Evolutionary conservation across 495 filamentous ascomycete genomes (phyloP).

Genomic region (Penicillium bialowiezense): DNA sequence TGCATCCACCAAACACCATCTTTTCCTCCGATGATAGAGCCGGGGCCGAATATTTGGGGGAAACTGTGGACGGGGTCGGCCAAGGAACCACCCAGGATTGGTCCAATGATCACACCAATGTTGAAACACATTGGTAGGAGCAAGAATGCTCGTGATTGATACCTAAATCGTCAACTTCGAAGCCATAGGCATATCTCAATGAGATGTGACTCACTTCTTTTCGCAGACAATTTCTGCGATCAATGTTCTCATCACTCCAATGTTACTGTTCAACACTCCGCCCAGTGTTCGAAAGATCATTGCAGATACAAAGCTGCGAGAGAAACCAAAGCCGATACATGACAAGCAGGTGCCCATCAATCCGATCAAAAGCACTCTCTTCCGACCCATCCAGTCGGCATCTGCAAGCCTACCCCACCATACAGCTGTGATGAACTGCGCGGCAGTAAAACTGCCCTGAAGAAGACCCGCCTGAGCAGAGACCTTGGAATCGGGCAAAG

Average conservation of each 20-base stretch:
- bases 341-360: conserved; percentile 69
- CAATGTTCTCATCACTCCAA: conserved; percentile 80
- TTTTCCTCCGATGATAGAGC: conserved; percentile 47
- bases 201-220: conserved; percentile 44
- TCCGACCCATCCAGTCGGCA: conserved; percentile 65
- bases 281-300: conserved; percentile 70
- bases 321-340: conserved; percentile 77
- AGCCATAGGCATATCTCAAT: background rate
- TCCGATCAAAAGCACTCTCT: conserved; percentile 74
- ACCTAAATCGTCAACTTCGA: conserved; percentile 33
- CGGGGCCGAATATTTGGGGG: conserved; percentile 63
- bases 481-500: conserved; percentile 62
- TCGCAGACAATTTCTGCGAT: conserved; percentile 74
- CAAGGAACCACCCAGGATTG: conserved; percentile 62
- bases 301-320: conserved; percentile 62
- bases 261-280: conserved; percentile 76
- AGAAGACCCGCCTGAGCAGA: conserved; percentile 73
- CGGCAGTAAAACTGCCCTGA: conserved; percentile 71
- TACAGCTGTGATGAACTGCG: conserved; percentile 76
- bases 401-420: conserved; percentile 77
- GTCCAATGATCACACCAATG: conserved; percentile 66
- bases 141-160: conserved; percentile 72
- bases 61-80: conserved; percentile 68
- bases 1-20: conserved; percentile 59
- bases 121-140: conserved; percentile 83